A percentile compares a stretch with the other conserved stretches of the same genome.
Evolutionary conservation across 2,329 filamentous ascomycete genomes (phyloP).

Genomic region (Colletotrichum paranaense): DNA sequence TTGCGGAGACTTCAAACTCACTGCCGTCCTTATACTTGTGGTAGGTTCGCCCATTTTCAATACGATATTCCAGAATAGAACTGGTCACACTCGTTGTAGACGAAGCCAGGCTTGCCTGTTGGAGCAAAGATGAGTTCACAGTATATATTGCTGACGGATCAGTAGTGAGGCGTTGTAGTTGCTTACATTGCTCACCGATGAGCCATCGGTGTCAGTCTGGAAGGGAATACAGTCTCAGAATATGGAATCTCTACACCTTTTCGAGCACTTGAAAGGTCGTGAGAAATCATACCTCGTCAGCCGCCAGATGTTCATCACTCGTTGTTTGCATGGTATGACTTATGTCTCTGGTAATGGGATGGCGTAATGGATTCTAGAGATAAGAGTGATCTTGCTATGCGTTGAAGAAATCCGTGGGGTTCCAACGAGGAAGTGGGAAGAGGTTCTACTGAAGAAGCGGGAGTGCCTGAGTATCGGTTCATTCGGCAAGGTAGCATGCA

Average conservation of each 20-base stretch:
- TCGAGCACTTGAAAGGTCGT: background rate
- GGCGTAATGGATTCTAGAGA: background rate
- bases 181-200: background rate
- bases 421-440: background rate
- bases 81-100: background rate
- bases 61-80: background rate
- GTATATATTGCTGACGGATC: fast-evolving
- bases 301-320: background rate
- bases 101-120: background rate
- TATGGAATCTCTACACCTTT: background rate
- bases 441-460: background rate
- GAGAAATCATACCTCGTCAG: background rate
- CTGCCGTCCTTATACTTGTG: slow-evolving; percentile 40
- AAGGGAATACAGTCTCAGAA: background rate
- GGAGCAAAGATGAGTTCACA: fast-evolving
- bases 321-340: background rate
- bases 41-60: slow-evolving; percentile 51
- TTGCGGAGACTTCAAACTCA: background rate
- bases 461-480: background rate
- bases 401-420: background rate
- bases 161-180: background rate
- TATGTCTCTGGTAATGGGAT: background rate
- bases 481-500: background rate
- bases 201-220: background rate
- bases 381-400: background rate